Conservation (phyloP, 2,329 filamentous ascomycete genomes). For the Periconia macrospinosa region DNA sequence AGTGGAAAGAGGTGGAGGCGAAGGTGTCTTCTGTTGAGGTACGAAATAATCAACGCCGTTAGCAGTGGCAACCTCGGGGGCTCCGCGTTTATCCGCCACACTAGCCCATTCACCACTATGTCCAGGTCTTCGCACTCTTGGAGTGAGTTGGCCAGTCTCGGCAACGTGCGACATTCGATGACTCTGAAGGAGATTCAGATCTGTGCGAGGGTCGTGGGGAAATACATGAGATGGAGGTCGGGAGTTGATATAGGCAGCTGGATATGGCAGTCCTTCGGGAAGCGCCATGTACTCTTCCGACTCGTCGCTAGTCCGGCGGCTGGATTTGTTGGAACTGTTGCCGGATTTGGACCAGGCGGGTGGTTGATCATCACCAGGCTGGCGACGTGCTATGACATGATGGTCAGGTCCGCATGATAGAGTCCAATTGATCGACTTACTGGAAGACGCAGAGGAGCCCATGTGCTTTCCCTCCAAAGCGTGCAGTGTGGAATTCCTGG, state of each 20-base stretch:
- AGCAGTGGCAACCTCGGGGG: conserved; percentile 21
- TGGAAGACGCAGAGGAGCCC: conserved; percentile 24
- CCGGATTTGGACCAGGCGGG: conserved; percentile 24
- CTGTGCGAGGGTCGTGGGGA: conserved; percentile 33
- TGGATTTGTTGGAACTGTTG: conserved; percentile 33
- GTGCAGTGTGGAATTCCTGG: conserved; percentile 37
- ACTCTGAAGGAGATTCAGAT: conserved; percentile 47
- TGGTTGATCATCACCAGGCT: conserved; percentile 13
- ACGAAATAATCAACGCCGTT: conserved; percentile 44
- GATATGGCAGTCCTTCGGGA: conserved; percentile 33
- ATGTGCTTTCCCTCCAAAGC: conserved; percentile 29
- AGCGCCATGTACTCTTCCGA: conserved; percentile 36
- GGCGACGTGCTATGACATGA: conserved; percentile 23
- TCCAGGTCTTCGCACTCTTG: conserved; percentile 41
- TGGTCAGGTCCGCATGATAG: conserved; percentile 3
- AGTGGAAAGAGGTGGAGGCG: conserved; percentile 28
- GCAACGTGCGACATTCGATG: conserved; percentile 54
- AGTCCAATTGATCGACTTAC: conserved; percentile 18
- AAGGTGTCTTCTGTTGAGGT: conserved; percentile 39
- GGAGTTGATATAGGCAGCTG: conserved; percentile 37
- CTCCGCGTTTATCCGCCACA: conserved; percentile 32
- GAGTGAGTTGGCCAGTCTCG: conserved; percentile 53
- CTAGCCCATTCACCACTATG: conserved; percentile 43
- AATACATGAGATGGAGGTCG: conserved; percentile 17
- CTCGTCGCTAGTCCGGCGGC: conserved; percentile 38